Base-by-base conservation (phyloP, 208 protist species). In the Endotrypanum monterogeii region DNA sequence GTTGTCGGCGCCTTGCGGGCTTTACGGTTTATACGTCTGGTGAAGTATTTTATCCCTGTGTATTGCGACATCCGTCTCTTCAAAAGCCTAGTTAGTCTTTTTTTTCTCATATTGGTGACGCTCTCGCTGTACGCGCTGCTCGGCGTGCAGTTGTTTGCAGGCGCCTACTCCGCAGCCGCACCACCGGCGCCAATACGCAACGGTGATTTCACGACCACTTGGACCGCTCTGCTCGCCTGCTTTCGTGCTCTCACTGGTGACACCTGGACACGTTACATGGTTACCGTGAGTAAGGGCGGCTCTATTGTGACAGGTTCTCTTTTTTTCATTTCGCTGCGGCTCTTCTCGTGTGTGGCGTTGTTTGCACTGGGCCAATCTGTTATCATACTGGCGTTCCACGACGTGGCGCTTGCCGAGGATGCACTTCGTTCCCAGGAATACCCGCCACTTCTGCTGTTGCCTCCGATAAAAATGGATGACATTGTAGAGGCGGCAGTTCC, bases 81-180 rank as follows among this genome's bases (percentile, higher is more conserved):
- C 23, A 20, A 25, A 62, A 54, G 69, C 61, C 50, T 91, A 25
- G n/a, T 74, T 23, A 68, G 76, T 46, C 18, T 78, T n/a, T 66
- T 71, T 20, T 32, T 85, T 37, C 68, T 92, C 28, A 54, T 74
- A 39, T 46, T 44, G 0, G 51, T 74, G 1, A 58, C 78, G 1
- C 35, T 89, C 18, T 51, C 85, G 25, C 71, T 92, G 30, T 95
- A 89, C 75, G 78, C 87, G 0, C 32, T 89, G 37, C 11, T 91
- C 3, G 87, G 88, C 44, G 85, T 91, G 84, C 82, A 93, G 57
- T 65, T 92, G 0, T 93, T 93, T 73, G 63, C 73, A 48, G 62
- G 44, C 6, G 61, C 70, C 5, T 76, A 76, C 50, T 50, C 56
- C 9, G 74, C 73, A 35, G 41, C 8, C 11, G 44, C n/a, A 20